A percentile compares a stretch with the other conserved stretches of the same genome.
Conservation (phyloP, 2,329 filamentous ascomycete genomes). For the Trichophyton mentagrophytes region DNA sequence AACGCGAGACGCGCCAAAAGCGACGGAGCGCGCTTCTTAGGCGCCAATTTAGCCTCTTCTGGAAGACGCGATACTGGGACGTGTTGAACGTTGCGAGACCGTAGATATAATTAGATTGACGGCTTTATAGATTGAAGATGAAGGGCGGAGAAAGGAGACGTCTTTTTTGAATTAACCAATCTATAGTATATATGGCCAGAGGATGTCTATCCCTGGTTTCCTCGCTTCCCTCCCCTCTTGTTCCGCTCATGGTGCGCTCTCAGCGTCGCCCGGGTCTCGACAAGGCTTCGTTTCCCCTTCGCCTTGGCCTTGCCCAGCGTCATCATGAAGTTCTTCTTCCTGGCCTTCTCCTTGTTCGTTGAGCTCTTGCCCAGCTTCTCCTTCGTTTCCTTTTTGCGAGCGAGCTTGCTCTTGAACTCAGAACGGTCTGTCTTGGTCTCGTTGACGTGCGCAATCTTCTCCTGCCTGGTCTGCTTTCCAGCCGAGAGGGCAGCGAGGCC, state of each 20-base stretch:
- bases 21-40: background rate
- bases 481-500: slow-evolving; percentile 58
- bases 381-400: slow-evolving; percentile 77
- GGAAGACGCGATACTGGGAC: background rate
- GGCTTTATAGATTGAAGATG: background rate
- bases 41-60: background rate
- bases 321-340: slow-evolving; percentile 99
- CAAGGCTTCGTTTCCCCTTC: slow-evolving; percentile 89
- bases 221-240: slow-evolving; percentile 70
- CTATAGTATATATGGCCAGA: background rate
- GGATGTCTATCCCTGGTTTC: slow-evolving; percentile 41
- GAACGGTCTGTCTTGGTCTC: slow-evolving; percentile 66
- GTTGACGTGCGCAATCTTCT: slow-evolving; percentile 68
- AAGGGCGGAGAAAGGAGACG: background rate
- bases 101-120: background rate
- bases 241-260: slow-evolving; percentile 69
- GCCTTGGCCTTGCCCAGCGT: slow-evolving; percentile 89
- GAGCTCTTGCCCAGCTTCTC: slow-evolving; percentile 82
- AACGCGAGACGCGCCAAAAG: background rate
- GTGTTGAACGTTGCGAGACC: no score
- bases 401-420: slow-evolving; percentile 76
- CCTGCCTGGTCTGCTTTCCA: slow-evolving; percentile 77
- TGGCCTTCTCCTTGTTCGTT: slow-evolving; percentile 91
- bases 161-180: background rate
- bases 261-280: slow-evolving; percentile 68